These are phyloP conservation scores for Strigomonas galati DNA, from an alignment of 208 protist species.

Conservation along the genomic window DNA sequence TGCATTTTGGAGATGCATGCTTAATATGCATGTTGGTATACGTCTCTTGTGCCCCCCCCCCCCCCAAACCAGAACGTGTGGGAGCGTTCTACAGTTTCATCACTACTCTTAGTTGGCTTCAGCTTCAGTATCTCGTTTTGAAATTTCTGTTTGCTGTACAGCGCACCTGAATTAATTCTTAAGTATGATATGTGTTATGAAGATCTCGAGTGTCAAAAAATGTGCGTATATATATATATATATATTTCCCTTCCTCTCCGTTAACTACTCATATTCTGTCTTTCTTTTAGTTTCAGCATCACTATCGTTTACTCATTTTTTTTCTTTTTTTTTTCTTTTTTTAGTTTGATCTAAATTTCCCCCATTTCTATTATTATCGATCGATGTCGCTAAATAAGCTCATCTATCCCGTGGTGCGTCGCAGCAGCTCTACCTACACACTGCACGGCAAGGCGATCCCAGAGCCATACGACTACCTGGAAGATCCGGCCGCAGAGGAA, in stretches of 20 bases:
- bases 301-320: slow-evolving; percentile 7
- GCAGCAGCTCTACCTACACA: slow-evolving; percentile 51
- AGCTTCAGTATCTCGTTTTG: too few relatives aligned
- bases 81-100: too few relatives aligned
- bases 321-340: slow-evolving; percentile 18
- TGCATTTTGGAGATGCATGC: not conserved
- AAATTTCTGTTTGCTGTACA: too few relatives aligned
- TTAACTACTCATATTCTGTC: not conserved
- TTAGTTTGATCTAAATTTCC: not conserved
- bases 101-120: too few relatives aligned
- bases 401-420: slow-evolving; percentile 57
- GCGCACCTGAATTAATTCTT: too few relatives aligned
- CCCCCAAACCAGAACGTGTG: too few relatives aligned
- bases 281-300: slow-evolving; percentile 5
- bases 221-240: too few relatives aligned
- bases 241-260: slow-evolving; percentile 9
- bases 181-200: too few relatives aligned
- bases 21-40: too few relatives aligned
- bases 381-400: slow-evolving; percentile 22
- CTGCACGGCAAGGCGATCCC: slow-evolving; percentile 70
- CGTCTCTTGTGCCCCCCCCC: too few relatives aligned
- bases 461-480: slow-evolving; percentile 93
- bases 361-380: not conserved
- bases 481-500: slow-evolving; percentile 83
- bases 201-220: too few relatives aligned